phyloP scores from a whole-genome alignment of 1,284 basidiomycete species.

The Dichomitus squalens region DNA sequence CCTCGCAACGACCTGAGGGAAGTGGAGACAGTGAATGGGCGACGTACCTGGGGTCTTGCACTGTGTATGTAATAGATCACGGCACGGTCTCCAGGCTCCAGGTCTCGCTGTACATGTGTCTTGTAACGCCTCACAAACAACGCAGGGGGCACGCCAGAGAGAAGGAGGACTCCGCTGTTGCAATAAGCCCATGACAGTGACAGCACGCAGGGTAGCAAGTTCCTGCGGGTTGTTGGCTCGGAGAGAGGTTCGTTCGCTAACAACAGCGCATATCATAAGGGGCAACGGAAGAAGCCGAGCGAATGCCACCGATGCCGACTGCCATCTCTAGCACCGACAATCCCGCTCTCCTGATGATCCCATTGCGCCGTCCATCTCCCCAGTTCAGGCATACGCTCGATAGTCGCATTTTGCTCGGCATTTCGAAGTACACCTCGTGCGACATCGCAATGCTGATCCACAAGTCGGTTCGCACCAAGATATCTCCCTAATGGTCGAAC shows the following conservation, averaged over 20 bases:
- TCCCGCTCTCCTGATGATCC: constrained; percentile 13
- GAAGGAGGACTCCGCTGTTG: neutral
- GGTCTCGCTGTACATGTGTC: constrained; percentile 2
- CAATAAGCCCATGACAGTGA: neutral
- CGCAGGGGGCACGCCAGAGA: neutral
- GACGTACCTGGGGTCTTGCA: neutral
- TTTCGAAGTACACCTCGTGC: neutral
- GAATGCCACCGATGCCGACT: neutral
- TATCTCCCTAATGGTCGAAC: neutral
- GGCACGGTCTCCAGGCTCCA: constrained; percentile 8
- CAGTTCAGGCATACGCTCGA: constrained; percentile 10
- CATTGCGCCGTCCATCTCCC: constrained; percentile 2
- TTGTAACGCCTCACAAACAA: neutral
- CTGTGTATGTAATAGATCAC: constrained; percentile 12
- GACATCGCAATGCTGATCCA: neutral
- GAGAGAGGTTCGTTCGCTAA: neutral
- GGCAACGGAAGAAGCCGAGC: constrained; percentile 3
- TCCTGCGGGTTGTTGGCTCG: neutral
- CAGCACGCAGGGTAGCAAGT: neutral
- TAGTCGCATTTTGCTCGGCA: constrained; percentile 23
- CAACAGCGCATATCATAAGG: neutral
- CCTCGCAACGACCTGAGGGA: constrained; percentile 1
- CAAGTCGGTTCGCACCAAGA: neutral
- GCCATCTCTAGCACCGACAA: constrained; percentile 17
- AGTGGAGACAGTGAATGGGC: neutral